Conservation (phyloP, 2,329 filamentous ascomycete genomes). For the Diaporthe helianthi region DNA sequence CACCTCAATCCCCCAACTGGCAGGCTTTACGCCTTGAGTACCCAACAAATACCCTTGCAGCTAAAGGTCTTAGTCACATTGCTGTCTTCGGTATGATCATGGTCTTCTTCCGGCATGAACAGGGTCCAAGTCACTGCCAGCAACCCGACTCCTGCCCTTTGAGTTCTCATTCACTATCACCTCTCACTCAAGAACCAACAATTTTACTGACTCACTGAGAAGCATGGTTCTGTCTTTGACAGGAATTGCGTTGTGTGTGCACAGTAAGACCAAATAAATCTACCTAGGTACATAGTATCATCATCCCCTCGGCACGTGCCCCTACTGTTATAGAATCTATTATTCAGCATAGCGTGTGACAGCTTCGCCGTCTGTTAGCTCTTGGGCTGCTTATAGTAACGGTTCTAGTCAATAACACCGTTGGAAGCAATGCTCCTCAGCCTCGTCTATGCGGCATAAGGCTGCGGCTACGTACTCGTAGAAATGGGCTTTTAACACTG, state of each 20-base stretch:
- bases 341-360: too few species aligned
- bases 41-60: background rate
- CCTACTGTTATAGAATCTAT: background rate
- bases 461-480: too few species aligned
- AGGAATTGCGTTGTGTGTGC: conserved; percentile 85
- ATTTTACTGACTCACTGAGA: background rate
- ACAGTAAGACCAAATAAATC: conserved; percentile 58
- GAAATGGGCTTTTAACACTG: too few species aligned
- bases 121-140: background rate
- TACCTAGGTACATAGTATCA: too few species aligned
- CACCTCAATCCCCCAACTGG: too few species aligned
- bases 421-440: too few species aligned
- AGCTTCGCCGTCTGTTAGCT: too few species aligned
- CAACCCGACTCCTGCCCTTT: too few species aligned
- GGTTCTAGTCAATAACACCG: too few species aligned
- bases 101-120: background rate
- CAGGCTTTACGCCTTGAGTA: background rate
- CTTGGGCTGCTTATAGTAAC: too few species aligned
- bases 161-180: background rate
- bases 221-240: conserved; percentile 78
- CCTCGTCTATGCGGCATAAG: too few species aligned
- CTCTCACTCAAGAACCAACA: background rate
- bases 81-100: background rate
- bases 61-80: background rate
- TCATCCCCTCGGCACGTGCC: background rate